Conservation (phyloP, 768 basidiomycete species). For the Hemileccinum rubropunctum region DNA sequence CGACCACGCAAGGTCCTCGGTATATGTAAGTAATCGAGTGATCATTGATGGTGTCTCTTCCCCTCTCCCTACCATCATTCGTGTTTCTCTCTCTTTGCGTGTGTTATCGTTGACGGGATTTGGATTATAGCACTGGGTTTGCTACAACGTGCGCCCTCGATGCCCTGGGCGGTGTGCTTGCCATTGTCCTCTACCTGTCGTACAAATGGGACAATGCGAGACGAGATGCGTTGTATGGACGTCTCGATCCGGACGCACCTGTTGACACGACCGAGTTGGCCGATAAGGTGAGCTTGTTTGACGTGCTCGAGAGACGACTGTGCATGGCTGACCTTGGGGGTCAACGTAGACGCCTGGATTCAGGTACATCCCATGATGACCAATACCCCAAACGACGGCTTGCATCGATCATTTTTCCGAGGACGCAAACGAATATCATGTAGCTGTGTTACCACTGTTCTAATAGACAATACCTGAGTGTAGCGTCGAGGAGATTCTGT, state of each 20-base stretch:
- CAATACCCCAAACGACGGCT: too few relatives aligned
- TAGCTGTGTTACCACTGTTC: too few relatives aligned
- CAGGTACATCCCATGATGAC: slow-evolving; percentile 19
- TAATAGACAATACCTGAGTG: too few relatives aligned
- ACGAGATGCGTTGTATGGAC: slow-evolving; percentile 53
- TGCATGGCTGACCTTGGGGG: not conserved
- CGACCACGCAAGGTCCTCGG: slow-evolving; percentile 56
- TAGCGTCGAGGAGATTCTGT: too few relatives aligned
- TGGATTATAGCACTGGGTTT: slow-evolving; percentile 44
- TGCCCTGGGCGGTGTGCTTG: slow-evolving; percentile 17
- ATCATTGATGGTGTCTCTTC: too few relatives aligned
- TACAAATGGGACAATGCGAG: slow-evolving; percentile 60
- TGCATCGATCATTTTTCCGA: too few relatives aligned
- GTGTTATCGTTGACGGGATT: not conserved
- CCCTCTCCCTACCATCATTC: too few relatives aligned
- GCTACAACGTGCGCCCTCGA: slow-evolving; percentile 43
- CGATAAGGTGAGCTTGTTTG: slow-evolving; percentile 50
- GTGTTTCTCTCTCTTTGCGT: not conserved
- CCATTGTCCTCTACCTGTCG: slow-evolving; percentile 53
- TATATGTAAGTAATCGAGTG: slow-evolving; percentile 50
- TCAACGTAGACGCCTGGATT: slow-evolving; percentile 15
- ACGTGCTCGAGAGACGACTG: too few relatives aligned
- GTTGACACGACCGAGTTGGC: slow-evolving; percentile 67
- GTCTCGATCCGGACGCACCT: slow-evolving; percentile 39
- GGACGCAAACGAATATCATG: too few relatives aligned